Percentiles rank a stretch among this genome's conserved stretches.
phyloP scores from a whole-genome alignment of 768 basidiomycete genomes.

The Kwoniella dejecticola region DNA sequence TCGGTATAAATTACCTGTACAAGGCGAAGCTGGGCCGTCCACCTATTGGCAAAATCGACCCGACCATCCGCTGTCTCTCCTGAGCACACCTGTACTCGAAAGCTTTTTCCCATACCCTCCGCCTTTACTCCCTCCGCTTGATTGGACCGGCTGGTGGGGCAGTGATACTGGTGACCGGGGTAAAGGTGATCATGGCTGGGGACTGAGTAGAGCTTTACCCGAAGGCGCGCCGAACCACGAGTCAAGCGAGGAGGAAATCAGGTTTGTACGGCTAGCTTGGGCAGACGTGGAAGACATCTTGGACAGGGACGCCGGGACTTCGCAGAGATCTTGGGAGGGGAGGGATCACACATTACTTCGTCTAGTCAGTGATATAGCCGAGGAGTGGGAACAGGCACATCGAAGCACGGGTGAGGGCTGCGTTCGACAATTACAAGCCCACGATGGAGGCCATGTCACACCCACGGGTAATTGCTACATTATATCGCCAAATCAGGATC shows the following conservation, averaged over 20 bases:
- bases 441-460: not conserved
- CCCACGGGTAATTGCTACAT: conserved; percentile 25
- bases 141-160: conserved; percentile 45
- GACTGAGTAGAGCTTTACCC: conserved; percentile 8
- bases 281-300: conserved; percentile 45
- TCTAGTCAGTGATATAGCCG: conserved; percentile 28
- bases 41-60: conserved; percentile 4
- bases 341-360: conserved; percentile 30
- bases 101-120: conserved; percentile 54
- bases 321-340: conserved; percentile 24
- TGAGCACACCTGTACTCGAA: conserved; percentile 49
- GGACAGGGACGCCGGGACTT: conserved; percentile 26
- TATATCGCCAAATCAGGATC: conserved; percentile 13
- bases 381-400: conserved; percentile 35
- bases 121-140: conserved; percentile 42
- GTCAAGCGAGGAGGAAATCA: conserved; percentile 28
- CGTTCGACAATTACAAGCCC: conserved; percentile 15
- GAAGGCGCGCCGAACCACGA: not conserved
- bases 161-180: conserved; percentile 27
- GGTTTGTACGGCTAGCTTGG: conserved; percentile 40
- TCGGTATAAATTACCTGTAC: conserved; percentile 18
- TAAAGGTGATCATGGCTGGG: conserved; percentile 18
- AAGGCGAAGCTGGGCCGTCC: conserved; percentile 13
- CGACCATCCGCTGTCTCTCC: conserved; percentile 51
- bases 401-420: conserved; percentile 17